Evolutionary conservation across 129 eudicot genomes (phyloP), one percentile per base, ranked within the genome.

Genomic region (Lonicera japonica): DNA sequence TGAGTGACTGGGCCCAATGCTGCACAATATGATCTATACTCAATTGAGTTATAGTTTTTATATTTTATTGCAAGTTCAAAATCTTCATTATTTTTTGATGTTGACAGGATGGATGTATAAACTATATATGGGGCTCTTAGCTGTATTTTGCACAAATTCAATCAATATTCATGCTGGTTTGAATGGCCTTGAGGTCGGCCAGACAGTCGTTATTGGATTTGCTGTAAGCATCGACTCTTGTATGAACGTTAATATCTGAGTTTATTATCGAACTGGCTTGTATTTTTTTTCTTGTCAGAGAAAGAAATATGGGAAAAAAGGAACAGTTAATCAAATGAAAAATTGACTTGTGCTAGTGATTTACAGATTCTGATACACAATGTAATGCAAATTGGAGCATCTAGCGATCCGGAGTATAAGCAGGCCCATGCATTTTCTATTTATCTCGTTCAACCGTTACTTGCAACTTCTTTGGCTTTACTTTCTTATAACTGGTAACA

Each of bases 101-200:
- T 74, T 58, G 16, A 68, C 75, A 94, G 99, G 99, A 39, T 74
- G 99, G 95, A 73, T 88, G 16, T 94, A 94, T 74, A 94, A 88
- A 71, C 72, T 94, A 29, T 94, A 94, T 61, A 94, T 94, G 99
- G 77, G 96, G 57, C 92, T 94, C 48, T 78, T 94, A 86, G 96
- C 99, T 39, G 81, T 94, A 23, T 94, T 94, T 66, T 94, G 99
- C 79, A 94, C 99, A 64, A 94, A 94, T 63, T 94, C 95, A 3
- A 88, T 88, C 68, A 94, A 88, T 77, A 94, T 94, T 65, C 99
- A 94, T 73, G 99, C 99, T 71, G 99, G 99, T 43, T 52, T 94
- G 65, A 94, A 94, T 65, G 99, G 99, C 69, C 95, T 94, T 65
- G 99, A 94, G 83, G 99, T 85, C 70, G 99, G 99, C 65, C 99